phyloP scores from a whole-genome alignment of 2,329 filamentous ascomycete genomes.

The Penicillium nordicum region DNA sequence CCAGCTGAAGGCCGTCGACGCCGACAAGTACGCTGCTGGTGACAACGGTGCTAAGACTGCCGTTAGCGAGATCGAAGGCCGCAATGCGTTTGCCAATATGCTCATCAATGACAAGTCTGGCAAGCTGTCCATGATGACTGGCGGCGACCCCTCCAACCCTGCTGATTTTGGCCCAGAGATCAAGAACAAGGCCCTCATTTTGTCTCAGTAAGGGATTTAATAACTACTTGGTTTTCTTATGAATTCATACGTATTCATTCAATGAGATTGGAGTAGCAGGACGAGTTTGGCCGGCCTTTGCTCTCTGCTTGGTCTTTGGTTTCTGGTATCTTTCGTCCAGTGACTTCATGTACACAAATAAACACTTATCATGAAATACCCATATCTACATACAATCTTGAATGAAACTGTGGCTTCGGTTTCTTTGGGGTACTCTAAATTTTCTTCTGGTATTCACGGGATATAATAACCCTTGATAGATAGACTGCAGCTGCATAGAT shows the following conservation, averaged over 20 bases:
- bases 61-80: constrained; percentile 26
- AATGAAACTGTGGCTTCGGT: not conserved
- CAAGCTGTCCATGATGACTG: constrained; percentile 30
- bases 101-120: constrained; percentile 30
- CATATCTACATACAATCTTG: not conserved
- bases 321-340: not conserved
- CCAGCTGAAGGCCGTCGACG: constrained; percentile 24
- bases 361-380: not conserved
- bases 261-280: not conserved
- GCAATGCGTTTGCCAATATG: constrained; percentile 27
- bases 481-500: not conserved
- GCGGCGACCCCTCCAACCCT: constrained; percentile 22
- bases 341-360: not conserved
- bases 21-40: constrained; percentile 22
- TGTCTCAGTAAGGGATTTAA: constrained; percentile 9
- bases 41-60: constrained; percentile 16
- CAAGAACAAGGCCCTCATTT: constrained; percentile 19
- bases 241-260: not conserved
- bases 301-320: not conserved
- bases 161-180: constrained; percentile 31
- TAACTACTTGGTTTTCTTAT: not conserved
- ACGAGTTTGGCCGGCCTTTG: not conserved
- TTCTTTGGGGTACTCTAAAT: too few species aligned
- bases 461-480: not conserved
- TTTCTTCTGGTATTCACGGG: too few species aligned